These are phyloP conservation scores for Pholiota molesta DNA, from an alignment of 768 basidiomycete genomes.

Conservation along the genomic window DNA sequence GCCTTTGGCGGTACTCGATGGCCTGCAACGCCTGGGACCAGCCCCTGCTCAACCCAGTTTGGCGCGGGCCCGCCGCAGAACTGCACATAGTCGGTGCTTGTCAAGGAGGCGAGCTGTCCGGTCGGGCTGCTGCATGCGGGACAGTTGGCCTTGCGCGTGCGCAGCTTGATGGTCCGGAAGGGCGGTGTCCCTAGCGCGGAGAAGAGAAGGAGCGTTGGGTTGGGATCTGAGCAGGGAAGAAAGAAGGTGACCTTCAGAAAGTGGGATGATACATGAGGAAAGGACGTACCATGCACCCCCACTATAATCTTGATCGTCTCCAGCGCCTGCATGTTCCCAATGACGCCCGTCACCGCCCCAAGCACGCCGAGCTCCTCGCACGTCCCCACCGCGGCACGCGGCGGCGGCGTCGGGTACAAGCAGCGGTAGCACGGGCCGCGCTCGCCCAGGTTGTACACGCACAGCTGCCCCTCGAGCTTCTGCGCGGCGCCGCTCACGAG, in stretches of 20 bases:
- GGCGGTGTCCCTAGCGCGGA: conserved; percentile 70
- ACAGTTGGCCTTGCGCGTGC: conserved; percentile 71
- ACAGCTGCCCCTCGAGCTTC: conserved; percentile 80
- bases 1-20: conserved; percentile 50
- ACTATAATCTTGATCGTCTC: conserved; percentile 83
- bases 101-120: conserved; percentile 16
- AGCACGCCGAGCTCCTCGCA: conserved; percentile 92
- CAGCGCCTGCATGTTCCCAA: conserved; percentile 88
- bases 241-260: no score
- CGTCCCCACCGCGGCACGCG: conserved; percentile 61
- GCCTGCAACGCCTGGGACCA: conserved; percentile 40
- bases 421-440: conserved; percentile 93
- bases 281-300: conserved; percentile 60
- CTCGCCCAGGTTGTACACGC: conserved; percentile 68
- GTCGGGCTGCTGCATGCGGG: conserved; percentile 62
- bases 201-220: conserved; percentile 71
- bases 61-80: conserved; percentile 81
- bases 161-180: conserved; percentile 84
- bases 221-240: conserved; percentile 44
- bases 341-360: conserved; percentile 86
- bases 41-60: conserved; percentile 65
- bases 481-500: conserved; percentile 95
- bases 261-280: no score
- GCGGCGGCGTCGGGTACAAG: conserved; percentile 83
- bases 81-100: conserved; percentile 68